Evolutionary conservation across 164 flowering plant genomes (phyloP).

Genomic region (Platanus orientalis): DNA sequence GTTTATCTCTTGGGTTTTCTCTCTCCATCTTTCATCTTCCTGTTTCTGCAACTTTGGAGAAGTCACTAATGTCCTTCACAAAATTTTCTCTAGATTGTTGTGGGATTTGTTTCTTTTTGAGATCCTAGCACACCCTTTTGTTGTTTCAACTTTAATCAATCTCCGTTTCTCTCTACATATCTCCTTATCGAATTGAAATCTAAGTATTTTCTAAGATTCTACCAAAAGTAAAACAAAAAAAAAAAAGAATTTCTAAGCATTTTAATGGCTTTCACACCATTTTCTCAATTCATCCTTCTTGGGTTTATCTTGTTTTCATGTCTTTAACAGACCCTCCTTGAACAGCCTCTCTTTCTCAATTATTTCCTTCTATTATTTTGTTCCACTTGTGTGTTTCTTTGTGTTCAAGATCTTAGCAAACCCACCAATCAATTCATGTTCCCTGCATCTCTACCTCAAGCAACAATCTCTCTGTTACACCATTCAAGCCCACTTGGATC

Average conservation of each 20-base stretch:
- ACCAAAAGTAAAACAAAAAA: too few species aligned
- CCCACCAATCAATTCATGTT: not conserved
- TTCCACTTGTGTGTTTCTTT: too few species aligned
- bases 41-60: conserved; percentile 1
- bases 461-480: not conserved
- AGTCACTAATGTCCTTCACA: conserved; percentile 8
- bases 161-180: not conserved
- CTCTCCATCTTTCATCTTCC: not conserved
- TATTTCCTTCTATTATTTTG: too few species aligned
- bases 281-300: not conserved
- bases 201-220: too few species aligned
- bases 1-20: not conserved
- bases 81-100: not conserved
- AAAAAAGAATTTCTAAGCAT: not conserved
- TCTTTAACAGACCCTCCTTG: not conserved
- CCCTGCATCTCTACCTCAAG: not conserved
- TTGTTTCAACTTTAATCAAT: not conserved
- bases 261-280: not conserved
- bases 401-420: not conserved
- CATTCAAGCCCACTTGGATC: not conserved
- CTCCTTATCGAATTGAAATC: too few species aligned
- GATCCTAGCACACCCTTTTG: not conserved
- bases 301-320: not conserved
- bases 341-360: too few species aligned
- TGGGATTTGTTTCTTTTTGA: not conserved